Base-by-base conservation (phyloP, 106 monocot species). In the Phalaenopsis equestris region DNA sequence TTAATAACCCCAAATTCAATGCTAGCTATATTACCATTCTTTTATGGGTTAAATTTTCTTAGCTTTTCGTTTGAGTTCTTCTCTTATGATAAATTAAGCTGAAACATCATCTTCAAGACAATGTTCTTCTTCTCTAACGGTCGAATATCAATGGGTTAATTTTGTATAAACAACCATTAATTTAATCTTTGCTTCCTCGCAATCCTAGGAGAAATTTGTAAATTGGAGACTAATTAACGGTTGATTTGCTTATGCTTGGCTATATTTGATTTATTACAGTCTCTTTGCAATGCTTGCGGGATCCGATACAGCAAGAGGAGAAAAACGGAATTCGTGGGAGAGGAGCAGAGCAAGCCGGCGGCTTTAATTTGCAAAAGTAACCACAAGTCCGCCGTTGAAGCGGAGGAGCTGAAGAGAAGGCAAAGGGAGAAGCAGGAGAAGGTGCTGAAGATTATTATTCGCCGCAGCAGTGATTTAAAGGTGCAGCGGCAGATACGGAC, bases 381-480 rank as follows among this genome's bases (percentile, higher is more conserved):
- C 1, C 43, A 43, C 16, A 74, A 45, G 15, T 45, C 43, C n/a
- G 43, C 41, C 42, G 24, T 24, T 12, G 42, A 48, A 1, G 4
- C 19, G 46, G 76, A 76, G 76, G 76, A 76, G 49, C 12, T 76
- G 52, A 76, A 76, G 76, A 52, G 76, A 76, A 76, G 49, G 76
- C 76, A 76, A 46, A 76, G 76, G 10, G 76, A 76, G 49, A 76
- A 76, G 49, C 76, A 76, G 76, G 76, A 76, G 76, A 52, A 76
- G 76, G 24, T 52, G 1, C 30, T 76, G 30, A 21, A 42, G n/a
- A 24, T 52, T 47, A 30, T 76, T 8, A 48, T 76, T 52, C 24
- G 8, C 14, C 48, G 42, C 48, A 48, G 76, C 49, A 76, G 30
- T 4, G 19, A 74, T 24, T 15, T 14, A 30, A 24, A 48, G 3